phyloP scores from a whole-genome alignment of 2,329 filamentous ascomycete species.

The Ophiostoma angusticollis region DNA sequence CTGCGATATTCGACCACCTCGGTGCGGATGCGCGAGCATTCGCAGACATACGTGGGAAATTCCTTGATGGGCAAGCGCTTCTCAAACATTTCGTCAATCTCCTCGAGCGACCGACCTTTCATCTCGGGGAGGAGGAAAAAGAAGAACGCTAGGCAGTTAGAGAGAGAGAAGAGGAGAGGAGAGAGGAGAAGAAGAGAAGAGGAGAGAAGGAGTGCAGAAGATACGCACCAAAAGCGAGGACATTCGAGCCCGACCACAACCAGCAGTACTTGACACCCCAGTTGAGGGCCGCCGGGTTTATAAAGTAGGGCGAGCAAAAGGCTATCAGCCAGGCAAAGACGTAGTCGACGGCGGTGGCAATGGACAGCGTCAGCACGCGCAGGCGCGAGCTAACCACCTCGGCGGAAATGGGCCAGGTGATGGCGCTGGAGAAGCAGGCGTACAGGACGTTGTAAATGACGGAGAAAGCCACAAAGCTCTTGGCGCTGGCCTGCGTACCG shows the following conservation, averaged over 20 bases:
- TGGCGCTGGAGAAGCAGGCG: slow-evolving; percentile 16
- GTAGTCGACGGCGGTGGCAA: slow-evolving; percentile 24
- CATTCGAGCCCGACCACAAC: slow-evolving; percentile 23
- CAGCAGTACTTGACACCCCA: slow-evolving; percentile 30
- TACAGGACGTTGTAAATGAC: slow-evolving; percentile 15
- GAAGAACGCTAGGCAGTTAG: too few species aligned
- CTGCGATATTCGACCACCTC: too few species aligned
- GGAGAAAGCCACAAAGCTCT: slow-evolving; percentile 14
- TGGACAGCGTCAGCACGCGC: slow-evolving; percentile 25
- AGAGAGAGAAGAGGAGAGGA: too few species aligned
- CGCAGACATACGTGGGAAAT: too few species aligned
- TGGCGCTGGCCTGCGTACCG: slow-evolving; percentile 11
- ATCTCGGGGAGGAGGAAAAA: slow-evolving; percentile 14
- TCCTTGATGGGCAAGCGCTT: slow-evolving; percentile 8
- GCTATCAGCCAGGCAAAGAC: slow-evolving; percentile 24
- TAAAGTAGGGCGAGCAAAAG: slow-evolving; percentile 30
- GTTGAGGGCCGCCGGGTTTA: slow-evolving; percentile 25
- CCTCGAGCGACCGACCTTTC: slow-evolving; percentile 15
- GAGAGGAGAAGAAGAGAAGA: too few species aligned
- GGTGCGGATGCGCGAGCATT: too few species aligned
- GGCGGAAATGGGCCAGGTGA: slow-evolving; percentile 22
- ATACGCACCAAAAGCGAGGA: slow-evolving; percentile 13
- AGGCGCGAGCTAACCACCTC: slow-evolving; percentile 23
- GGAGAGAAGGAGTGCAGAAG: too few species aligned
- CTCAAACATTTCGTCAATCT: slow-evolving; percentile 16